These are phyloP conservation scores for Trifolium pratense DNA, from an alignment of 306 rosid species.

Conservation along the genomic window DNA sequence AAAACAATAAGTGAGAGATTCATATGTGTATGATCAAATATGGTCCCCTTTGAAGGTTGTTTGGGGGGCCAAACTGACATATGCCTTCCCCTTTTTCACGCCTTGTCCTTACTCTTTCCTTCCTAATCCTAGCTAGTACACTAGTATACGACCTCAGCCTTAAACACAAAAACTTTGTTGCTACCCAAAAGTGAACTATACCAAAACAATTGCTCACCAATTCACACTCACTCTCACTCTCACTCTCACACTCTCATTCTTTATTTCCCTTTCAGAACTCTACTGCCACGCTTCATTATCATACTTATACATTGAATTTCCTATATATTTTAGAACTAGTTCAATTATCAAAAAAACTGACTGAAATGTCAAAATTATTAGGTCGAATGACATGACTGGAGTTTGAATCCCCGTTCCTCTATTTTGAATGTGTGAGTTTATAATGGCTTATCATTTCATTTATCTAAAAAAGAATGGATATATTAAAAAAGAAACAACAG, in stretches of 20 bases:
- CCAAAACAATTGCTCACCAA: slow-evolving; percentile 35
- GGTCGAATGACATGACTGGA: no score
- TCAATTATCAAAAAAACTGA: no score
- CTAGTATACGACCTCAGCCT: slow-evolving; percentile 41
- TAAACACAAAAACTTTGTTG: slow-evolving; percentile 57
- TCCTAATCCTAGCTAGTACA: neutral
- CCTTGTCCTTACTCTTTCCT: slow-evolving; percentile 50
- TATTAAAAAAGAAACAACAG: no score
- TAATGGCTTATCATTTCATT: no score
- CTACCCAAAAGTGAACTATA: slow-evolving; percentile 60
- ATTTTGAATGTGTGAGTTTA: no score
- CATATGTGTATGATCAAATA: slow-evolving; percentile 62
- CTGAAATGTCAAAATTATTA: no score
- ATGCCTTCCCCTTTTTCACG: slow-evolving; percentile 81
- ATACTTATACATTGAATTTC: neutral
- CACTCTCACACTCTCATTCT: no score
- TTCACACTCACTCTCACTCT: slow-evolving; percentile 33
- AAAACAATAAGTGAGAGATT: slow-evolving; percentile 35
- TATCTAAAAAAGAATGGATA: no score
- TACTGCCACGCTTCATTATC: slow-evolving; percentile 50
- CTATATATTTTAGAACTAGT: neutral
- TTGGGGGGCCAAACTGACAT: slow-evolving; percentile 66
- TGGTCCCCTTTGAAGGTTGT: slow-evolving; percentile 67
- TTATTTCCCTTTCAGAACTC: slow-evolving; percentile 39
- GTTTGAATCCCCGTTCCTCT: no score